Evolutionary conservation across 257 asterid genomes (phyloP).

Genomic region (Jasminum sambac): DNA sequence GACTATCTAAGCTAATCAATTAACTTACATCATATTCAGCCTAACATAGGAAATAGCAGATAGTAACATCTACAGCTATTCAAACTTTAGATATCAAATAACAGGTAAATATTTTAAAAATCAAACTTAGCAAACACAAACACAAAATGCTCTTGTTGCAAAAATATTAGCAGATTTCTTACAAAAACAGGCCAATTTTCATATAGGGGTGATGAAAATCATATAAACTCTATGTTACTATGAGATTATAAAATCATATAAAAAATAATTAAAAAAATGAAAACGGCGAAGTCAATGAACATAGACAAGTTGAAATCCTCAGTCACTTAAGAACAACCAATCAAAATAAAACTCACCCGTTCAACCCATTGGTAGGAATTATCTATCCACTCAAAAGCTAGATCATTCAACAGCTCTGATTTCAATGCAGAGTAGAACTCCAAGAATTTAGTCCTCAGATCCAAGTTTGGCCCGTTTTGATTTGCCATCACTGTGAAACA

Average conservation of each 20-base stretch:
- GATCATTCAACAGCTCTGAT: slow-evolving; percentile 74
- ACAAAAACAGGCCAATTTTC: background rate
- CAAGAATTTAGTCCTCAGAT: slow-evolving; percentile 51
- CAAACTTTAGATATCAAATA: background rate
- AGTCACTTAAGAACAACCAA: too few relatives aligned
- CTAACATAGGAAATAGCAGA: background rate
- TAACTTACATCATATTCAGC: background rate
- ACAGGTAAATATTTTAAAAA: background rate
- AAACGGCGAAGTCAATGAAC: background rate
- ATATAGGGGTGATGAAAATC: background rate
- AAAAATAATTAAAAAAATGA: background rate
- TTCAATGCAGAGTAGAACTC: slow-evolving; percentile 62
- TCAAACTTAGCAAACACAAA: background rate
- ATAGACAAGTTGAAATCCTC: background rate
- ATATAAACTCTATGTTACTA: background rate
- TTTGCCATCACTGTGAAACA: too few relatives aligned
- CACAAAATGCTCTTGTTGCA: background rate
- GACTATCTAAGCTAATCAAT: background rate
- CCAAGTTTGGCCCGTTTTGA: too few relatives aligned
- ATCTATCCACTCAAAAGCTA: slow-evolving; percentile 71
- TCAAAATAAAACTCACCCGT: slow-evolving; percentile 40
- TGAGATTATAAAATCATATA: background rate
- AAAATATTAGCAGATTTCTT: background rate
- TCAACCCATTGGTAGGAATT: slow-evolving; percentile 81
- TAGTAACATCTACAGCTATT: background rate